Evolutionary conservation across 2,329 filamentous ascomycete genomes (phyloP).

Genomic region (Geosmithia morbida): DNA sequence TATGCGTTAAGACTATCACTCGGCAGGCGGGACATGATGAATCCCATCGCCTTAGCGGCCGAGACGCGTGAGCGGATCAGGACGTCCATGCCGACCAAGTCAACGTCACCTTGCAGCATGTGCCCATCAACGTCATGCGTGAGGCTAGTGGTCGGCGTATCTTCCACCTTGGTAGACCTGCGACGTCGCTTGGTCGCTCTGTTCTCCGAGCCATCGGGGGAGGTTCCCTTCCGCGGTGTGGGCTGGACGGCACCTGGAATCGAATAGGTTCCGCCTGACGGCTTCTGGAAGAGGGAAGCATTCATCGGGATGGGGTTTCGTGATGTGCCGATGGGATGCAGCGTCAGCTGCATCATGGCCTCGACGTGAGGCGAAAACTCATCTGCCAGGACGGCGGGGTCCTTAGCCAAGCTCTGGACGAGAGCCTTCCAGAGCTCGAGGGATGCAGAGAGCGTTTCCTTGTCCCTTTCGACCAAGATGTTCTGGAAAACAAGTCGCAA

Average conservation of each 20-base stretch:
- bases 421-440: constrained; percentile 78
- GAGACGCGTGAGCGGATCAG: constrained; percentile 83
- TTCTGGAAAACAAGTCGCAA: constrained; percentile 90
- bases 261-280: constrained; percentile 75
- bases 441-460: constrained; percentile 67
- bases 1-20: constrained; percentile 44
- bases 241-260: constrained; percentile 27
- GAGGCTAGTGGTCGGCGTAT: constrained; percentile 44
- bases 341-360: constrained; percentile 68
- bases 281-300: constrained; percentile 74
- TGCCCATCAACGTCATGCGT: constrained; percentile 93
- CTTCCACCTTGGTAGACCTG: constrained; percentile 72
- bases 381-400: constrained; percentile 48
- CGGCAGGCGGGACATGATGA: constrained; percentile 69
- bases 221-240: constrained; percentile 26
- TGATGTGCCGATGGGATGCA: constrained; percentile 86
- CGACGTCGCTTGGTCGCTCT: constrained; percentile 62
- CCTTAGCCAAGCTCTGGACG: constrained; percentile 51
- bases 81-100: constrained; percentile 79
- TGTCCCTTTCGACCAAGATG: constrained; percentile 81
- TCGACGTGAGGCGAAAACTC: constrained; percentile 66
- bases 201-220: constrained; percentile 43
- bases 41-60: constrained; percentile 73
- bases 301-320: constrained; percentile 91
- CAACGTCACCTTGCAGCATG: constrained; percentile 94